A percentile compares a stretch with the other conserved stretches of the same genome.
Evolutionary conservation across 2,329 filamentous ascomycete species (phyloP).

Genomic region (Kalmusia sp.): DNA sequence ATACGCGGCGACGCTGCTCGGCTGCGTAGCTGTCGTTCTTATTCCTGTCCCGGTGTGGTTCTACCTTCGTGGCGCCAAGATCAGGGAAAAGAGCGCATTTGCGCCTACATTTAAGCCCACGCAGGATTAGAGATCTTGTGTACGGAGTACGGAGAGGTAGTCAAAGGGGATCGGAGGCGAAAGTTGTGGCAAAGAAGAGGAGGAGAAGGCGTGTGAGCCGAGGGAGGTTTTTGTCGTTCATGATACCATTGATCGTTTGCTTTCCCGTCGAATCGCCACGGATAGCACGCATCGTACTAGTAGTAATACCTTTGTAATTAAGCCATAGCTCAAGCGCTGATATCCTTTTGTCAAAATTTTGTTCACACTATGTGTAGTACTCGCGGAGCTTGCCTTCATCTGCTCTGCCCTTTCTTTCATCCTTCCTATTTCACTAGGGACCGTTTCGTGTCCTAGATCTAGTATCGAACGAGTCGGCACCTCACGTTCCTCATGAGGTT

Average conservation of each 20-base stretch:
- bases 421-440: too few relatives aligned
- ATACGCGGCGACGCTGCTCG: conserved; percentile 54
- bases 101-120: conserved; percentile 47
- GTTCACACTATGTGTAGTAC: too few relatives aligned
- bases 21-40: conserved; percentile 51
- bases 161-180: neutral
- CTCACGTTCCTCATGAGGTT: too few relatives aligned
- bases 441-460: too few relatives aligned
- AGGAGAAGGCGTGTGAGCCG: neutral
- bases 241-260: conserved; percentile 2
- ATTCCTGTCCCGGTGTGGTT: conserved; percentile 56
- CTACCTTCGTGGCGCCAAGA: conserved; percentile 52
- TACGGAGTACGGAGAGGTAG: neutral
- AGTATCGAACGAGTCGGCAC: too few relatives aligned
- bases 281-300: neutral
- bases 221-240: neutral
- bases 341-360: too few relatives aligned
- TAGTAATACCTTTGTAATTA: neutral
- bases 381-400: too few relatives aligned
- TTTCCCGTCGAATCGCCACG: neutral
- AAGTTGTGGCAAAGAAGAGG: neutral
- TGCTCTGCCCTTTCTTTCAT: too few relatives aligned
- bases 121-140: neutral
- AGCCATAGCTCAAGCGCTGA: too few relatives aligned
- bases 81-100: conserved; percentile 53